Conservation (phyloP, 768 basidiomycete species). For the Suillus decipiens region DNA sequence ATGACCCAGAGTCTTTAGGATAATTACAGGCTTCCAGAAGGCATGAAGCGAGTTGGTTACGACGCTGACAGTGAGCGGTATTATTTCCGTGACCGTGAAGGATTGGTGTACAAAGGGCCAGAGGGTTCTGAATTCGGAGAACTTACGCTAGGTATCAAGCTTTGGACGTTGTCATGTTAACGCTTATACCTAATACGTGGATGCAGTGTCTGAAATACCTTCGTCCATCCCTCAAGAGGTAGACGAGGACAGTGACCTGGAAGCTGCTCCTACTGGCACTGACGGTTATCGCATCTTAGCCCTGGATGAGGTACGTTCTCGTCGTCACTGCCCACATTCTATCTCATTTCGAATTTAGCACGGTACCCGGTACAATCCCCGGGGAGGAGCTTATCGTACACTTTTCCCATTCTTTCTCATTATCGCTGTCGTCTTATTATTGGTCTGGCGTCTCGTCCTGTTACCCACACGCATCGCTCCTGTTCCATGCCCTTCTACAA, state of each 20-base stretch:
- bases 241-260: slow-evolving; percentile 46
- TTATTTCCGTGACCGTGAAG: slow-evolving; percentile 59
- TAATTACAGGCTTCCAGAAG: slow-evolving; percentile 53
- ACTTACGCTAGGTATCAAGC: slow-evolving; percentile 39
- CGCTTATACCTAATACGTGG: neutral
- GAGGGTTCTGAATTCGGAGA: slow-evolving; percentile 66
- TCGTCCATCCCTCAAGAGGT: slow-evolving; percentile 27
- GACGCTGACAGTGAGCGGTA: slow-evolving; percentile 72
- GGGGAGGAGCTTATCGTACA: slow-evolving; percentile 53
- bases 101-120: slow-evolving; percentile 54
- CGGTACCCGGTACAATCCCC: slow-evolving; percentile 33
- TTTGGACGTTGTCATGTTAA: neutral
- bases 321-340: neutral
- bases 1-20: slow-evolving; percentile 35
- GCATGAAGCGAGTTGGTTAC: slow-evolving; percentile 69
- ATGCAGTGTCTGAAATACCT: slow-evolving; percentile 34
- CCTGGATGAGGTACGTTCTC: slow-evolving; percentile 49
- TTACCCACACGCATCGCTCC: slow-evolving; percentile 30
- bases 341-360: slow-evolving; percentile 32
- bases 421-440: slow-evolving; percentile 59
- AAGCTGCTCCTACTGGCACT: slow-evolving; percentile 53
- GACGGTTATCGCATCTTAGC: slow-evolving; percentile 61
- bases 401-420: slow-evolving; percentile 76
- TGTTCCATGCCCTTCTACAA: slow-evolving; percentile 37
- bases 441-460: slow-evolving; percentile 63